These are phyloP conservation scores for Phallus indusiatus DNA, from an alignment of 768 basidiomycete species.

Conservation along the genomic window DNA sequence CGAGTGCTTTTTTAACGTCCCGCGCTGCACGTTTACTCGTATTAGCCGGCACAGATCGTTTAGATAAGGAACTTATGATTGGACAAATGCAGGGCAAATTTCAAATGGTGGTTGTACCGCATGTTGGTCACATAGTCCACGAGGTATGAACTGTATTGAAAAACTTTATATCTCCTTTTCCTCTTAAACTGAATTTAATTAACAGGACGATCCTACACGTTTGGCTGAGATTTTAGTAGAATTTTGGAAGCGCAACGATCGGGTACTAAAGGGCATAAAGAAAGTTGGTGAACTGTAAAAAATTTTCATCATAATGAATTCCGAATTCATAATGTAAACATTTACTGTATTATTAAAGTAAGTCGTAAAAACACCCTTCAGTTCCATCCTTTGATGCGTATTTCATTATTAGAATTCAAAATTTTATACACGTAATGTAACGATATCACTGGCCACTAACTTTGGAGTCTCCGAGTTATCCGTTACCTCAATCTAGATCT, in stretches of 20 bases:
- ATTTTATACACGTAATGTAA: no score
- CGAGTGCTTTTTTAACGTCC: slow-evolving; percentile 64
- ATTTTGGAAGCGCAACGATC: slow-evolving; percentile 88
- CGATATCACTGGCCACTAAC: no score
- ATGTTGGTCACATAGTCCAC: slow-evolving; percentile 90
- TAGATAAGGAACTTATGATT: slow-evolving; percentile 91
- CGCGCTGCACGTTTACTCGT: slow-evolving; percentile 81
- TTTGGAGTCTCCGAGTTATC: no score
- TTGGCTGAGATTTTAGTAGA: slow-evolving; percentile 75
- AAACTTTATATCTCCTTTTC: not conserved
- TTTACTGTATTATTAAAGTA: not conserved
- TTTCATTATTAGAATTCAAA: no score
- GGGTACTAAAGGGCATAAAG: slow-evolving; percentile 51
- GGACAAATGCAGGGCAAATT: slow-evolving; percentile 97
- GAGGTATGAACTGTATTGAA: slow-evolving; percentile 46
- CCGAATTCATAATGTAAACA: no score
- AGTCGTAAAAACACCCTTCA: not conserved
- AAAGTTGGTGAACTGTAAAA: slow-evolving; percentile 41
- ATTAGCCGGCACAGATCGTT: slow-evolving; percentile 84
- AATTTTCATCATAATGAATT: not conserved
- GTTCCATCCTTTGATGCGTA: no score
- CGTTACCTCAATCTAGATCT: no score
- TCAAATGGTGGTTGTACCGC: slow-evolving; percentile 79
- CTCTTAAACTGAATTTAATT: slow-evolving; percentile 3
- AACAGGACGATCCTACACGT: slow-evolving; percentile 75